These are phyloP conservation scores for Russula olivacea DNA, from an alignment of 768 basidiomycete genomes.

Conservation along the genomic window DNA sequence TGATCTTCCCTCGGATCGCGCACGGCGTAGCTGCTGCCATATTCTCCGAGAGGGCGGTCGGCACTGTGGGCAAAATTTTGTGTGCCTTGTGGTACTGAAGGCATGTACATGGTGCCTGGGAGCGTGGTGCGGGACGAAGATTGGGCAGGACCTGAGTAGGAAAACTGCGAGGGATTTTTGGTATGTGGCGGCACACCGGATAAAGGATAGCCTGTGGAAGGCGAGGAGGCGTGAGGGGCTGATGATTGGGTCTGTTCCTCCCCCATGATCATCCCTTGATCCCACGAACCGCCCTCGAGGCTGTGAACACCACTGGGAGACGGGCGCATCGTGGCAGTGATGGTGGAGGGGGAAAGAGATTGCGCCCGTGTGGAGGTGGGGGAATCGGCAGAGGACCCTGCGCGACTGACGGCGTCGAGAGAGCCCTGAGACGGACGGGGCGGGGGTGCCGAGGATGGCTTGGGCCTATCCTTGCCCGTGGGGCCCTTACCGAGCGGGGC, in stretches of 20 bases:
- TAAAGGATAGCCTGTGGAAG: slow-evolving; percentile 32
- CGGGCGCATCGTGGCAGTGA: slow-evolving; percentile 43
- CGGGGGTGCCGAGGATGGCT: slow-evolving; percentile 14
- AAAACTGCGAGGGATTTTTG: slow-evolving; percentile 16
- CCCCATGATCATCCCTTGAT: slow-evolving; percentile 47
- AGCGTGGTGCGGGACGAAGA: slow-evolving; percentile 40
- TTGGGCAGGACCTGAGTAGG: slow-evolving; percentile 23
- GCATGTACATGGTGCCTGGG: slow-evolving; percentile 38
- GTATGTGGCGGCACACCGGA: slow-evolving; percentile 12
- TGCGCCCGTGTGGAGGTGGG: slow-evolving; percentile 47
- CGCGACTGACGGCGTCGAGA: slow-evolving; percentile 24
- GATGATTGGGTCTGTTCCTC: slow-evolving; percentile 37
- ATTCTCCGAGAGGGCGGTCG: slow-evolving; percentile 47
- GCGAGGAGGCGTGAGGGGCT: slow-evolving; percentile 29
- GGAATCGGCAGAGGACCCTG: slow-evolving; percentile 31
- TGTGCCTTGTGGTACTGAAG: slow-evolving; percentile 25
- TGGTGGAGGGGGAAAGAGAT: slow-evolving; percentile 56
- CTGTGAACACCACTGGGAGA: slow-evolving; percentile 30
- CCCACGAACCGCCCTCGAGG: slow-evolving; percentile 51
- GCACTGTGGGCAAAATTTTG: slow-evolving; percentile 44
- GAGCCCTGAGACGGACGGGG: slow-evolving; percentile 9
- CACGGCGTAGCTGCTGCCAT: slow-evolving; percentile 40
- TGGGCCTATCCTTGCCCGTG: slow-evolving; percentile 81
- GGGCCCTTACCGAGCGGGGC: slow-evolving; percentile 76
- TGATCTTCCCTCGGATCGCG: slow-evolving; percentile 46